phyloP scores from a whole-genome alignment of 768 basidiomycete genomes.

The Russula foetens region DNA sequence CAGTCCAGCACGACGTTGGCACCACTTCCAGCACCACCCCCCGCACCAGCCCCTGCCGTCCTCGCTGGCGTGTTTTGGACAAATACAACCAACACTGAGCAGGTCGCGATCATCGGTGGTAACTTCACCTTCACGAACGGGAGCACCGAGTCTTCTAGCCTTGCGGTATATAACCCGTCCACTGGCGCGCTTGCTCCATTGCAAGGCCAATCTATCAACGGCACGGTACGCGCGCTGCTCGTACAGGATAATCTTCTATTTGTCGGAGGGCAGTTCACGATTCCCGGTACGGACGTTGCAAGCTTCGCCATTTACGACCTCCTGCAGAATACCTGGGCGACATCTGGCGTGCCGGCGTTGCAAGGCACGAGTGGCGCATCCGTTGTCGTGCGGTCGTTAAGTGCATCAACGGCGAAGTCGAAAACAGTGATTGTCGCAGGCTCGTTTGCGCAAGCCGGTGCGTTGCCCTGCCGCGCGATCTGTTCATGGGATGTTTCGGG shows the following conservation, averaged over 20 bases:
- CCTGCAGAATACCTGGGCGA: conserved; percentile 49
- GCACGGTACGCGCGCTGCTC: conserved; percentile 67
- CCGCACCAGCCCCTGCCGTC: conserved; percentile 68
- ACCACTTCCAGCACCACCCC: conserved; percentile 46
- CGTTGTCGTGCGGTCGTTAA: conserved; percentile 67
- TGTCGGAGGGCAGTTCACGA: conserved; percentile 78
- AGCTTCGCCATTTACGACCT: conserved; percentile 83
- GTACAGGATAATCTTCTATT: conserved; percentile 66
- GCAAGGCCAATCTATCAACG: conserved; percentile 54
- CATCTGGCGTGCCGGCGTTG: conserved; percentile 49
- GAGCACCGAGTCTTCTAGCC: conserved; percentile 35
- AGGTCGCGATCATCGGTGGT: conserved; percentile 78
- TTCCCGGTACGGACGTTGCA: conserved; percentile 46
- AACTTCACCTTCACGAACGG: conserved; percentile 65
- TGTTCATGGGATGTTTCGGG: conserved; percentile 62
- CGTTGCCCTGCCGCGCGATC: conserved; percentile 63
- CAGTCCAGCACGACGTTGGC: conserved; percentile 40
- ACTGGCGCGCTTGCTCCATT: conserved; percentile 45
- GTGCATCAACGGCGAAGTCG: conserved; percentile 48
- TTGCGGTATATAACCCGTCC: conserved; percentile 65
- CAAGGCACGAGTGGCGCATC: conserved; percentile 43
- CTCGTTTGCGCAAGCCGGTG: conserved; percentile 75
- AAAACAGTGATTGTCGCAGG: conserved; percentile 76
- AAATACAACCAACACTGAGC: conserved; percentile 56
- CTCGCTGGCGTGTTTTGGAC: conserved; percentile 87